Conservation (phyloP, 805 yeast genomes). For the Wickerhamiella azymoides region DNA sequence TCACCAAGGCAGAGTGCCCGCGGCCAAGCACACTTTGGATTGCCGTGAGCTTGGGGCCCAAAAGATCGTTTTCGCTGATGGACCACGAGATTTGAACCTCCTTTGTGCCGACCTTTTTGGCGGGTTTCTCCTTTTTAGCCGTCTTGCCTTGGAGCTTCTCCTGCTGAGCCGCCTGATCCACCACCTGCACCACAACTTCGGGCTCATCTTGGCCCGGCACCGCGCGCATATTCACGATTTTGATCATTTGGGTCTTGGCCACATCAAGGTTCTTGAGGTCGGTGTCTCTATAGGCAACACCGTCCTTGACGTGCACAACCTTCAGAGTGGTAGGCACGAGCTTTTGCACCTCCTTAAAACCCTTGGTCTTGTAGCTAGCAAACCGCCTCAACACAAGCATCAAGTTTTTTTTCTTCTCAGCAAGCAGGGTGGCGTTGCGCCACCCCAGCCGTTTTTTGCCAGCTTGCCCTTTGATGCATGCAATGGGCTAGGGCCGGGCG, state of each 20-base stretch:
- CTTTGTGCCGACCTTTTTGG: conserved; percentile 13
- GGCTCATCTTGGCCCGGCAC: conserved; percentile 14
- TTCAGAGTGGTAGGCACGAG: neutral
- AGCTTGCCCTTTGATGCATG: neutral
- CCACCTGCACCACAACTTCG: conserved; percentile 17
- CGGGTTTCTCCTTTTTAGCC: conserved; percentile 8
- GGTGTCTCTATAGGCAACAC: conserved; percentile 7
- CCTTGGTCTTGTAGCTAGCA: neutral
- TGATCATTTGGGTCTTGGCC: conserved; percentile 11
- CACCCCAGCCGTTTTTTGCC: neutral
- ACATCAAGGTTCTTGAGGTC: conserved; percentile 7
- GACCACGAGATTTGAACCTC: conserved; percentile 24
- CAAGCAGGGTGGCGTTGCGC: neutral
- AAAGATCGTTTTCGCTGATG: conserved; percentile 22
- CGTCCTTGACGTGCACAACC: neutral
- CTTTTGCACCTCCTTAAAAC: neutral
- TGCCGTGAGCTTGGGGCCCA: conserved; percentile 23
- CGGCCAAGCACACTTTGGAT: conserved; percentile 22
- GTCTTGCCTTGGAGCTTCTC: too few species aligned
- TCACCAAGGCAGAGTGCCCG: conserved; percentile 21
- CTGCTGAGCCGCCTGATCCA: conserved; percentile 6
- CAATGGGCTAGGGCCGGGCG: neutral
- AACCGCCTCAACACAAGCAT: neutral
- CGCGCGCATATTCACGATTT: conserved; percentile 13
- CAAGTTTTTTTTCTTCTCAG: too few species aligned